phyloP scores from a whole-genome alignment of 176 grass and related monocot species.

The Pontederia crassipes region DNA sequence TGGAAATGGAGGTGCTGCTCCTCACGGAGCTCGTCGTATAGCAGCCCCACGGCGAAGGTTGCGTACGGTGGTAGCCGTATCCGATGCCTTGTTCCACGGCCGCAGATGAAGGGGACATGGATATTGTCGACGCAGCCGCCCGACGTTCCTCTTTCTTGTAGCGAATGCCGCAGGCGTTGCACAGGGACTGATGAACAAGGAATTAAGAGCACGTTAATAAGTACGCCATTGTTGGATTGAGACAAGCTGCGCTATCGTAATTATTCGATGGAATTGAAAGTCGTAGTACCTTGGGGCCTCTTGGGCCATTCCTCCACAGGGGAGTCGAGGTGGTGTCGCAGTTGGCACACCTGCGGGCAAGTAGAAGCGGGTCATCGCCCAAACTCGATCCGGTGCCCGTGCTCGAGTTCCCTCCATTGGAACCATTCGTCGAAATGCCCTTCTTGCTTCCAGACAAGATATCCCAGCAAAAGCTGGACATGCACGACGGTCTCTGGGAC shows the following conservation, averaged over 20 bases:
- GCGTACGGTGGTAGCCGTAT: slow-evolving; percentile 17
- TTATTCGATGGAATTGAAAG: too few relatives aligned
- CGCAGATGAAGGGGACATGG: background rate
- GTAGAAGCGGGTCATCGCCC: slow-evolving; percentile 14
- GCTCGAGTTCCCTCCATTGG: slow-evolving; percentile 9
- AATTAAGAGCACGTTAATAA: too few relatives aligned
- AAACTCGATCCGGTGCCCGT: slow-evolving; percentile 1
- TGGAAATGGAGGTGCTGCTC: background rate
- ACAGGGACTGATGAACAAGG: slow-evolving; percentile 33
- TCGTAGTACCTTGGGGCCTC: slow-evolving; percentile 66
- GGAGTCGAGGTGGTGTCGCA: slow-evolving; percentile 89
- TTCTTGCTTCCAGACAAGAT: slow-evolving; percentile 10
- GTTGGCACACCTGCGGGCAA: slow-evolving; percentile 69
- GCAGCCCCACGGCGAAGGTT: slow-evolving; percentile 8
- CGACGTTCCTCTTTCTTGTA: slow-evolving; percentile 75
- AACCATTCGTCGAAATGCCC: background rate
- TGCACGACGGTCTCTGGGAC: background rate
- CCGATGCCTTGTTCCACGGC: slow-evolving; percentile 11
- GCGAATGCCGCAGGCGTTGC: slow-evolving; percentile 71
- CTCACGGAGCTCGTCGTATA: background rate
- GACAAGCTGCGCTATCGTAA: too few relatives aligned
- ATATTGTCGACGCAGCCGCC: slow-evolving; percentile 23
- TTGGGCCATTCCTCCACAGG: slow-evolving; percentile 85
- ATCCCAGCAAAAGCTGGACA: slow-evolving; percentile 40
- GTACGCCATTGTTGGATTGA: too few relatives aligned